Conservation (phyloP, 2,329 filamentous ascomycete genomes). For the Dendryphion nanum region DNA sequence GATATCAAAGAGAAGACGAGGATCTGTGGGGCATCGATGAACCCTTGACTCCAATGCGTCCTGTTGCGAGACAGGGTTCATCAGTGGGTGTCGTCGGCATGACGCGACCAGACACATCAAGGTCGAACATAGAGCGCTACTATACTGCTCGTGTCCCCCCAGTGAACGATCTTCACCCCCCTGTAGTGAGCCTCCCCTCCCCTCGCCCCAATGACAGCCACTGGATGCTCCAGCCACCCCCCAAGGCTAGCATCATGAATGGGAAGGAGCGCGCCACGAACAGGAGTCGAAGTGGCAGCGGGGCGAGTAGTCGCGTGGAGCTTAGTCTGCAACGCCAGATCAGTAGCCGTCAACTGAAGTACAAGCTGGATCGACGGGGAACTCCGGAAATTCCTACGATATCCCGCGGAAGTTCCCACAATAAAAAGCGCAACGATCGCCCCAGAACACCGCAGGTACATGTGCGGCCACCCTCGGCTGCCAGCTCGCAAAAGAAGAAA, state of each 20-base stretch:
- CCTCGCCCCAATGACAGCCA: slow-evolving; percentile 67
- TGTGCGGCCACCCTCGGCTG: slow-evolving; percentile 27
- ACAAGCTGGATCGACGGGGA: slow-evolving; percentile 35
- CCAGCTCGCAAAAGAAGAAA: slow-evolving; percentile 27
- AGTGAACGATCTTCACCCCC: slow-evolving; percentile 82
- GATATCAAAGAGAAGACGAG: slow-evolving; percentile 86
- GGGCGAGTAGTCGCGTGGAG: slow-evolving; percentile 41
- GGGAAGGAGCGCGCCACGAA: slow-evolving; percentile 67
- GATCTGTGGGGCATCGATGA: slow-evolving; percentile 73
- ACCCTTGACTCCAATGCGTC: slow-evolving; percentile 28
- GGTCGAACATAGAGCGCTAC: slow-evolving; percentile 31
- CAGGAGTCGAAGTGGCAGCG: slow-evolving; percentile 57
- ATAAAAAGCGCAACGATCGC: slow-evolving; percentile 31
- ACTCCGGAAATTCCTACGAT: slow-evolving; percentile 34
- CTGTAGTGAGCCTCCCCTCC: slow-evolving; percentile 75
- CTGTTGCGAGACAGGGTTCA: slow-evolving; percentile 20
- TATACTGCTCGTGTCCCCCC: slow-evolving; percentile 58
- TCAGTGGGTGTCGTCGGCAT: slow-evolving; percentile 31
- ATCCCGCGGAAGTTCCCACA: slow-evolving; percentile 37
- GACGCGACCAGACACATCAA: slow-evolving; percentile 27
- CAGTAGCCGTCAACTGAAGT: slow-evolving; percentile 37
- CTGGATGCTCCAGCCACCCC: slow-evolving; percentile 94
- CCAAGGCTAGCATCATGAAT: slow-evolving; percentile 86
- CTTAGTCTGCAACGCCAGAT: slow-evolving; percentile 38
- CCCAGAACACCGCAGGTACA: slow-evolving; percentile 26